These are phyloP conservation scores for Pseudohyphozyma bogoriensis DNA, from an alignment of 768 basidiomycete species.

Conservation along the genomic window DNA sequence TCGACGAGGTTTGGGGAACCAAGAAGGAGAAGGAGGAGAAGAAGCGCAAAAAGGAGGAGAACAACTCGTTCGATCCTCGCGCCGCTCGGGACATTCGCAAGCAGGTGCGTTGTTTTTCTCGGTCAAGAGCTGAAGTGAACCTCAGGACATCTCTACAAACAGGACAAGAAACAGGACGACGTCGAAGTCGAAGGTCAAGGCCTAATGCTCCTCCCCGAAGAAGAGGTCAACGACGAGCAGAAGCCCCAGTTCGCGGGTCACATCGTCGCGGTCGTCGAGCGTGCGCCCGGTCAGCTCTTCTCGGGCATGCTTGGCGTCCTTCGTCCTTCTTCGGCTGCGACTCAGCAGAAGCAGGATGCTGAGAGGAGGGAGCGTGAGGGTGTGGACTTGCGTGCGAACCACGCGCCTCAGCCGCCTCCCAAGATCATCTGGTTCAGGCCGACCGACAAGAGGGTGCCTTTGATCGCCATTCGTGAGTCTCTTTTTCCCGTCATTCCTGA, in stretches of 20 bases:
- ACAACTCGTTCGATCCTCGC: conserved; percentile 82
- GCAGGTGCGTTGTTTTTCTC: too few relatives aligned
- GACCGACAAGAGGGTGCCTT: conserved; percentile 94
- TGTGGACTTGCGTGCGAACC: conserved; percentile 52
- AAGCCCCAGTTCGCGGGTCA: conserved; percentile 98
- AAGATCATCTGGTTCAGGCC: conserved; percentile 99
- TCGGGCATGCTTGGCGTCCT: conserved; percentile 78
- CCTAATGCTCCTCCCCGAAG: conserved; percentile 88
- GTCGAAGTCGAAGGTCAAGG: conserved; percentile 99
- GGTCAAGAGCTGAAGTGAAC: too few relatives aligned
- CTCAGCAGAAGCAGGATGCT: conserved; percentile 49
- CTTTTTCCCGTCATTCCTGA: not conserved
- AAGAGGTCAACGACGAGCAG: conserved; percentile 97
- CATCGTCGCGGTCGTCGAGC: conserved; percentile 98
- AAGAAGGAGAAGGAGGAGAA: conserved; percentile 99
- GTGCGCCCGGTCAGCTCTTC: conserved; percentile 97
- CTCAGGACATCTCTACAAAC: too few relatives aligned
- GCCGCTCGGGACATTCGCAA: conserved; percentile 49
- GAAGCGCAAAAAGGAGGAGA: conserved; percentile 99
- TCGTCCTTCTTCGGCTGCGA: conserved; percentile 21
- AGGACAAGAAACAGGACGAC: conserved; percentile 99
- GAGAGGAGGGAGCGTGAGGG: conserved; percentile 96
- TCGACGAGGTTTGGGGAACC: conserved; percentile 50
- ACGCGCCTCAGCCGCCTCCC: conserved; percentile 76
- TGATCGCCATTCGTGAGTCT: conserved; percentile 76